Evolutionary conservation across 2,329 filamentous ascomycete genomes (phyloP).

Genomic region (Sarocladium brachiariae): DNA sequence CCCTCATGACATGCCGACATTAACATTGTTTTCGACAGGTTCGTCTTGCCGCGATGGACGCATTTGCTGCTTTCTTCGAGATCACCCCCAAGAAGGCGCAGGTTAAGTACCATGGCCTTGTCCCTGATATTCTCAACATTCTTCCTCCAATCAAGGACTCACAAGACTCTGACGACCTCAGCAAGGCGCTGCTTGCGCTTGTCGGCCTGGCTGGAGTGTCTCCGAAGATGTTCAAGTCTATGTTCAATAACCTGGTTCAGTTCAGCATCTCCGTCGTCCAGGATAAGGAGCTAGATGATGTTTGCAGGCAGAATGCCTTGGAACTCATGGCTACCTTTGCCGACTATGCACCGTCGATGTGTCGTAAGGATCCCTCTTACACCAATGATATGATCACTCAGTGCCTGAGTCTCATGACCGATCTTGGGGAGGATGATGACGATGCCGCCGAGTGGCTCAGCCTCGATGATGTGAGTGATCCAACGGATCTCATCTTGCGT

Average conservation of each 20-base stretch:
- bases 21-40: constrained; percentile 46
- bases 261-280: constrained; percentile 92
- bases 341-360: constrained; percentile 89
- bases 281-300: constrained; percentile 88
- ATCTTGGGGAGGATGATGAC: constrained; percentile 89
- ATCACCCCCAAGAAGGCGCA: constrained; percentile 84
- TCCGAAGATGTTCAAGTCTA: constrained; percentile 91
- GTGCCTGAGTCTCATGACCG: constrained; percentile 95
- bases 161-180: constrained; percentile 77
- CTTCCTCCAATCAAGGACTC: constrained; percentile 89
- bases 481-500: constrained; percentile 13
- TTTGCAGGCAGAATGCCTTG: constrained; percentile 87
- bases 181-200: constrained; percentile 79
- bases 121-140: constrained; percentile 90
- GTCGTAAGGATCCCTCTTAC: constrained; percentile 87
- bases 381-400: constrained; percentile 97
- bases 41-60: constrained; percentile 89
- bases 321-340: constrained; percentile 98
- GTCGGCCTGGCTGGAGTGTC: constrained; percentile 93
- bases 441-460: constrained; percentile 90
- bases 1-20: constrained; percentile 23
- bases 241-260: constrained; percentile 89
- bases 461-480: constrained; percentile 73
- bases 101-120: constrained; percentile 76
- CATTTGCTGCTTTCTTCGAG: constrained; percentile 93